Conservation (phyloP, 2,329 filamentous ascomycete genomes). For the Lomentospora prolificans region DNA sequence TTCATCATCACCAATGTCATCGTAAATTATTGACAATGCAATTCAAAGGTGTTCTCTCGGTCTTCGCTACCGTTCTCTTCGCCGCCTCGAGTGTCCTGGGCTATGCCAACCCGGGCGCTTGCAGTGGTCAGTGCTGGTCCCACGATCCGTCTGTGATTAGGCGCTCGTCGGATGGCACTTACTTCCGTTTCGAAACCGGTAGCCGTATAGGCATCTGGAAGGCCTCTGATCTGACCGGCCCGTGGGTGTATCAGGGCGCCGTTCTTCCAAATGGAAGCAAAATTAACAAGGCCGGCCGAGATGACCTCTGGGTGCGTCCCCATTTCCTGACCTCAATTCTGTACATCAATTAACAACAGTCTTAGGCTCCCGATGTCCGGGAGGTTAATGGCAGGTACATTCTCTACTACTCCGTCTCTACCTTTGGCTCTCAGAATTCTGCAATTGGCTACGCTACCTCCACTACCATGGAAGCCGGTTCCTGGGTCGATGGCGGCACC, state of each 20-base stretch:
- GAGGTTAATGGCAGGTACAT: conserved; percentile 48
- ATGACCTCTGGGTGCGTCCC: conserved; percentile 28
- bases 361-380: neutral
- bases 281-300: conserved; percentile 28
- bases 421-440: conserved; percentile 50
- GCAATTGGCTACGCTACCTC: conserved; percentile 48
- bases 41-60: conserved; percentile 4
- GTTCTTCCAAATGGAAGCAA: conserved; percentile 27
- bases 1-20: no score
- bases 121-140: conserved; percentile 26
- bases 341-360: no score
- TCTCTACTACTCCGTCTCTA: conserved; percentile 51
- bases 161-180: conserved; percentile 28
- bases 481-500: conserved; percentile 50
- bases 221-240: conserved; percentile 24
- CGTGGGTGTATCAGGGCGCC: conserved; percentile 32
- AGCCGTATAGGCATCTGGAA: conserved; percentile 29
- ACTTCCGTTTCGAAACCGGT: conserved; percentile 33
- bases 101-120: conserved; percentile 24
- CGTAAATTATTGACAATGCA: neutral
- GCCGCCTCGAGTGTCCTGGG: conserved; percentile 6
- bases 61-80: conserved; percentile 9
- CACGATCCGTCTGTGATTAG: conserved; percentile 29
- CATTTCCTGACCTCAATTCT: no score
- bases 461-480: conserved; percentile 37